A percentile compares a stretch with the other conserved stretches of the same genome.
These are phyloP conservation scores for Leccinum truebloodii DNA, from an alignment of 768 basidiomycete species.

Conservation along the genomic window DNA sequence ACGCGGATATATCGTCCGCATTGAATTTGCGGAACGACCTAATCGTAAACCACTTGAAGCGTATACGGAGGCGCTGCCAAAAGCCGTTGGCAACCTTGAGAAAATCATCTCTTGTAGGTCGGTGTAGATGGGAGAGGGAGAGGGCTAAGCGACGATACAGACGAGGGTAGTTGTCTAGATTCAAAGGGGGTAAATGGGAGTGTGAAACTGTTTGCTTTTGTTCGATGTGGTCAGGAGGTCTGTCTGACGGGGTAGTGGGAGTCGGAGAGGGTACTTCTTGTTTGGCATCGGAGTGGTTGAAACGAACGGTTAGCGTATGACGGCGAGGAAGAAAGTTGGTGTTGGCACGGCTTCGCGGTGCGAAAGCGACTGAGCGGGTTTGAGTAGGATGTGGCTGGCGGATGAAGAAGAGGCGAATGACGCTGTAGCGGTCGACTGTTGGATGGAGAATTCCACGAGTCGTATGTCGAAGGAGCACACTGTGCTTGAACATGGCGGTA, in stretches of 20 bases:
- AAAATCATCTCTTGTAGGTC: constrained; percentile 89
- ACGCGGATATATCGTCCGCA: constrained; percentile 95
- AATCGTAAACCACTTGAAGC: constrained; percentile 98
- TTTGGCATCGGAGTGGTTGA: constrained; percentile 19
- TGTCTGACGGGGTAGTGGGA: constrained; percentile 6
- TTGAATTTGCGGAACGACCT: constrained; percentile 93
- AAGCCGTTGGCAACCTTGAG: constrained; percentile 85
- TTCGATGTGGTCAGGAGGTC: constrained; percentile 2
- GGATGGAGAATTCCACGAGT: constrained; percentile 27
- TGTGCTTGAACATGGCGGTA: constrained; percentile 17
- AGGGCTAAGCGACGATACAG: constrained; percentile 79
- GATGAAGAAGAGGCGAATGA: constrained; percentile 61
- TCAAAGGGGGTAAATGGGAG: constrained; percentile 32
- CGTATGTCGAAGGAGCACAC: constrained; percentile 25
- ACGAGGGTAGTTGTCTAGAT: constrained; percentile 71
- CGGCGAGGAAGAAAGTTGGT: background rate
- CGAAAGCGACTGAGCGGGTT: background rate
- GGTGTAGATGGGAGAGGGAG: constrained; percentile 72
- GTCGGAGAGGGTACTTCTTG: constrained; percentile 1
- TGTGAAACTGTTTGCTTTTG: constrained; percentile 12
- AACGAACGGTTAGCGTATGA: constrained; percentile 6
- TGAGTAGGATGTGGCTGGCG: constrained; percentile 23
- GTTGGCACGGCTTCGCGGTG: background rate
- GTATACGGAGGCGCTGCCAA: constrained; percentile 84
- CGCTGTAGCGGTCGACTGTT: constrained; percentile 55